Base-by-base conservation (phyloP, 2,329 filamentous ascomycete species). In the Alternaria novae-zelandiae region DNA sequence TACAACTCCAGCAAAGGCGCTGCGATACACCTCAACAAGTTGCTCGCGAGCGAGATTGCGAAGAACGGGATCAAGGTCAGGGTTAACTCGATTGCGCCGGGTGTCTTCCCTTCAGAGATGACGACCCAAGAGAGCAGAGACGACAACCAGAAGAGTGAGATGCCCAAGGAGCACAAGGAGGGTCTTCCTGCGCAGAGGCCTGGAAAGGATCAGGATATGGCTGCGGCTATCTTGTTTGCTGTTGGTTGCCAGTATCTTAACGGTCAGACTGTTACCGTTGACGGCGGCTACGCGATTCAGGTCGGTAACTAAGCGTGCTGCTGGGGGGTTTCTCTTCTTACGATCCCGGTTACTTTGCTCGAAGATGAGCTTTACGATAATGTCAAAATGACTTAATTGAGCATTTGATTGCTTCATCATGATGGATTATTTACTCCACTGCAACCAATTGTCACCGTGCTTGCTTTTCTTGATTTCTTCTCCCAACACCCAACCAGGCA, bases 201-300 rank as follows among this genome's bases (percentile, higher is more conserved):
- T 0, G 88, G 87, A 0, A 84, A 86, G 25, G 88, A 89, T 66
- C 75, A 84, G 30, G 87, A 89, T 70, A 89, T 89, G 83, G 87
- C 85, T 1, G 82, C 83, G 45, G 85, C 85, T 0, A 82, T 89
- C 4, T 74, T 90, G 25, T 89, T 86, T 64, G 79, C 82, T 17
- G 84, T 83, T n/a, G 78, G 70, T 30, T 84, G 80, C 68, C 83
- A 83, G 68, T 86, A 85, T 65, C 72, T 85, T 12, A 86, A 86
- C 62, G 84, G 84, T 8, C 74, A 75, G 73, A 83, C 79, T 1
- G 74, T 86, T 21, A 80, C 83, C 2, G 84, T 88, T 6, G 86
- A 88, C 72, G 86, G 86, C 6, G 86, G 86, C 0, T 88, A 87
- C 46, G 56, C 74, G 11, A 75, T 79, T 28, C 75, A 78, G 53